Conservation (phyloP, 2,329 filamentous ascomycete species). For the Fusarium camptoceras region DNA sequence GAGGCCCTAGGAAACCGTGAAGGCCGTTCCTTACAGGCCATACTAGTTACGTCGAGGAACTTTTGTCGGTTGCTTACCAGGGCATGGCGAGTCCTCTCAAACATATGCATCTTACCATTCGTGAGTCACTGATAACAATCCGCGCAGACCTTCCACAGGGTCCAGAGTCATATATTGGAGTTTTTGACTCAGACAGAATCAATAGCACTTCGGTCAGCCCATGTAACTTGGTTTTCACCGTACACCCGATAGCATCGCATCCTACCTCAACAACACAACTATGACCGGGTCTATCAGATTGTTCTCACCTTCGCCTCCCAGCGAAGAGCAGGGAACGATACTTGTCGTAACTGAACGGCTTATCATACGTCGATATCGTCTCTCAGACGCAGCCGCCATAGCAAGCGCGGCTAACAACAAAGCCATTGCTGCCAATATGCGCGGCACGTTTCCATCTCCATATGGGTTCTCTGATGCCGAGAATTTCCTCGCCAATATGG, state of each 20-base stretch:
- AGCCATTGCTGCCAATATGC: constrained; percentile 55
- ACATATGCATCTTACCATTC: not conserved
- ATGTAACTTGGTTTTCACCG: not conserved
- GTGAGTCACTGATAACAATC: constrained; percentile 19
- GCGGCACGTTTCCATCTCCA: constrained; percentile 59
- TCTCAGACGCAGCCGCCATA: constrained; percentile 54
- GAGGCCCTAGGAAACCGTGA: not conserved
- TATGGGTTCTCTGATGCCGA: constrained; percentile 57
- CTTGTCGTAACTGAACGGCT: constrained; percentile 51
- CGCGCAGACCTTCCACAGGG: not conserved
- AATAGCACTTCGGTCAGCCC: not conserved
- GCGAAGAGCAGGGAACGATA: constrained; percentile 45
- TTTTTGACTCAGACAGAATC: not conserved
- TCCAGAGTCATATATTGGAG: too few species aligned
- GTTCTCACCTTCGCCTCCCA: constrained; percentile 42
- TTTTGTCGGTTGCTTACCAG: constrained; percentile 11
- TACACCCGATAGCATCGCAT: not conserved
- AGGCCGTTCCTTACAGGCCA: not conserved
- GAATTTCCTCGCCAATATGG: constrained; percentile 49
- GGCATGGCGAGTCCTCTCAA: not conserved
- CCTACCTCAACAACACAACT: not conserved
- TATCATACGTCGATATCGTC: constrained; percentile 56
- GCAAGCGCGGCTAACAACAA: constrained; percentile 54
- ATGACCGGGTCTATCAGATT: constrained; percentile 37
- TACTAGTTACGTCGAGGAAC: constrained; percentile 3